A percentile compares a stretch with the other conserved stretches of the same genome.
Evolutionary conservation across 768 basidiomycete species (phyloP).

Genomic region (Collybia nuda): DNA sequence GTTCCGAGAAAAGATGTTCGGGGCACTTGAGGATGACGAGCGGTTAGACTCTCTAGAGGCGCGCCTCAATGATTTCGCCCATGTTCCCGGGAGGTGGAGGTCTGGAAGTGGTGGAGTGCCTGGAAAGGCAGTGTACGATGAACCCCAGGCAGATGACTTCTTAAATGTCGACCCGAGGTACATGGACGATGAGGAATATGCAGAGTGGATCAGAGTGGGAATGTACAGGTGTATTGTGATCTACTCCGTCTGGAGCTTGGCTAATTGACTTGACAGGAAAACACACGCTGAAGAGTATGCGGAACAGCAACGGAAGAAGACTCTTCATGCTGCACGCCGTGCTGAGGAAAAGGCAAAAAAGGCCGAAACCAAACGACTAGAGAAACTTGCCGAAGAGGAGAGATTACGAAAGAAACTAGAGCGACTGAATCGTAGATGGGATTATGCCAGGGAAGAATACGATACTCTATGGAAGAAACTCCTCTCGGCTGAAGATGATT

Average conservation of each 20-base stretch:
- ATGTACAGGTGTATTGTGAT: constrained; percentile 70
- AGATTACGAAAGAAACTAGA: constrained; percentile 48
- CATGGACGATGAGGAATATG: constrained; percentile 88
- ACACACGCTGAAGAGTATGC: constrained; percentile 67
- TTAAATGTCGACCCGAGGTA: constrained; percentile 40
- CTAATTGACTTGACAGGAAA: constrained; percentile 40
- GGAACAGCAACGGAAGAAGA: constrained; percentile 57
- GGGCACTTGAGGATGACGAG: constrained; percentile 73
- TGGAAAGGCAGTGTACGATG: constrained; percentile 17
- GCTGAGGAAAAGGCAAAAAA: constrained; percentile 54
- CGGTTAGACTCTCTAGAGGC: constrained; percentile 62
- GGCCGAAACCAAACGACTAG: constrained; percentile 51
- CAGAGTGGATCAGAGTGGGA: constrained; percentile 81
- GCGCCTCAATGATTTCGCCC: constrained; percentile 64
- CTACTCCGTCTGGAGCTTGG: background rate
- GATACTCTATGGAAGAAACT: constrained; percentile 58
- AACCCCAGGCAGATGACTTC: constrained; percentile 31
- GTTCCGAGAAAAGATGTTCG: constrained; percentile 74
- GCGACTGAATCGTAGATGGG: constrained; percentile 40
- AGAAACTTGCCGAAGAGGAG: constrained; percentile 52
- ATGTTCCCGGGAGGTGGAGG: constrained; percentile 74
- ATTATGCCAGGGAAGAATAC: constrained; percentile 52
- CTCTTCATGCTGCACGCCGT: constrained; percentile 48
- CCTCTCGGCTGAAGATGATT: constrained; percentile 28
- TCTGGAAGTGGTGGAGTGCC: constrained; percentile 23